phyloP scores from a whole-genome alignment of 345 rosid genomes.

The Acer campestre region DNA sequence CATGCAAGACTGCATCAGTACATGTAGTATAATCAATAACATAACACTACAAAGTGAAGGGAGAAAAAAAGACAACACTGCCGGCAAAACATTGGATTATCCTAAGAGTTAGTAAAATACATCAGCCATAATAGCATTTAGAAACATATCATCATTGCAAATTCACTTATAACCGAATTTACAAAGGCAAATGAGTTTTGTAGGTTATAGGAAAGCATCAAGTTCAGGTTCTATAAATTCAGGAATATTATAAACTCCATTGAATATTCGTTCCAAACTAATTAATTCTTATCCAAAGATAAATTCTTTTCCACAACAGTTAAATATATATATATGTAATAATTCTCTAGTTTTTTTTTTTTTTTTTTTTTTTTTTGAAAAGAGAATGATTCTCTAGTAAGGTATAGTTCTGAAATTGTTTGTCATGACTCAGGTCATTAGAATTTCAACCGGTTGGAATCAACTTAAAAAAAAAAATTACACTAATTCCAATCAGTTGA shows the following conservation, averaged over 20 bases:
- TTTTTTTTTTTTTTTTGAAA: too few species aligned
- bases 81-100: neutral
- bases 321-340: neutral
- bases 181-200: neutral
- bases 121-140: neutral
- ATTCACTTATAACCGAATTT: neutral
- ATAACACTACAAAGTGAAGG: too few species aligned
- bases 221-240: neutral
- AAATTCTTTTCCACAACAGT: neutral
- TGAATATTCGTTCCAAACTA: neutral
- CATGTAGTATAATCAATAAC: neutral
- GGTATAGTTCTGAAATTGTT: too few species aligned
- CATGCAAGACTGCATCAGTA: constrained; percentile 16
- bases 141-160: neutral
- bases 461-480: too few species aligned
- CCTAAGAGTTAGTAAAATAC: neutral
- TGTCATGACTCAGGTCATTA: too few species aligned
- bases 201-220: neutral
- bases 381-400: too few species aligned
- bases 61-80: neutral
- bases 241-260: neutral
- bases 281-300: constrained; percentile 1
- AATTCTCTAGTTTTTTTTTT: too few species aligned
- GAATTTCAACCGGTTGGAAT: too few species aligned
- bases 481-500: too few species aligned